phyloP scores from a whole-genome alignment of 306 rosid genomes.

The Fragaria iinumae region DNA sequence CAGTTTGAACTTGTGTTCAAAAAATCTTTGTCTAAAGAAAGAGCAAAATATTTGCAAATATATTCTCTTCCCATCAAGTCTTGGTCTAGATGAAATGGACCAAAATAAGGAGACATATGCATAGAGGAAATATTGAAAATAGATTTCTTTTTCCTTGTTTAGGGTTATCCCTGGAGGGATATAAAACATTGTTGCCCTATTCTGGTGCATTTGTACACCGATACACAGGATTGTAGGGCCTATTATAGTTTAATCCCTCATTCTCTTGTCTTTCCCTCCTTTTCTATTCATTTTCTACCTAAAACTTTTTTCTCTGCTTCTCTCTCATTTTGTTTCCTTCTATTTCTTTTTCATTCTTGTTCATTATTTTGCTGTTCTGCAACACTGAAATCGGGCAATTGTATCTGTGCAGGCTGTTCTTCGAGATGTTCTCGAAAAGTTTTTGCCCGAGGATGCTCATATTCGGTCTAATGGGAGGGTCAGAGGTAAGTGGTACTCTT shows the following conservation, averaged over 20 bases:
- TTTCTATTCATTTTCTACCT: not conserved
- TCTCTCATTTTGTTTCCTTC: not conserved
- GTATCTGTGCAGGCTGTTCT: constrained; percentile 77
- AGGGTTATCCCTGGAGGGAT: not conserved
- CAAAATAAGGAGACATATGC: not conserved
- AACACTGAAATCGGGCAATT: not conserved
- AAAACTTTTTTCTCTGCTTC: not conserved
- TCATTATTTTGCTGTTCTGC: not conserved
- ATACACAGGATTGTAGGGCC: not conserved
- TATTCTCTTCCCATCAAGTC: not conserved
- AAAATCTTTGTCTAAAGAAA: not conserved
- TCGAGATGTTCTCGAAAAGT: constrained; percentile 65
- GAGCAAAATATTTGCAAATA: not conserved
- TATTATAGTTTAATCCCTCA: not conserved
- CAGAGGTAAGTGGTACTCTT: constrained; percentile 55
- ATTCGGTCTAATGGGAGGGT: constrained; percentile 82
- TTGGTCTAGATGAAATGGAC: not conserved
- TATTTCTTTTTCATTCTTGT: not conserved
- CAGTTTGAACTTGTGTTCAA: not conserved
- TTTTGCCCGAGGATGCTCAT: constrained; percentile 87
- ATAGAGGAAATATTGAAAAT: not conserved
- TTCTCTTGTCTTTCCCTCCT: not conserved
- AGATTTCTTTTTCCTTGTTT: not conserved
- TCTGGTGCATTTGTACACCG: not conserved
- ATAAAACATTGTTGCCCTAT: not conserved